Evolutionary conservation across 2,329 filamentous ascomycete species (phyloP), one percentile per base, ranked within the genome.

Genomic region (Raffaelea albimanens): DNA sequence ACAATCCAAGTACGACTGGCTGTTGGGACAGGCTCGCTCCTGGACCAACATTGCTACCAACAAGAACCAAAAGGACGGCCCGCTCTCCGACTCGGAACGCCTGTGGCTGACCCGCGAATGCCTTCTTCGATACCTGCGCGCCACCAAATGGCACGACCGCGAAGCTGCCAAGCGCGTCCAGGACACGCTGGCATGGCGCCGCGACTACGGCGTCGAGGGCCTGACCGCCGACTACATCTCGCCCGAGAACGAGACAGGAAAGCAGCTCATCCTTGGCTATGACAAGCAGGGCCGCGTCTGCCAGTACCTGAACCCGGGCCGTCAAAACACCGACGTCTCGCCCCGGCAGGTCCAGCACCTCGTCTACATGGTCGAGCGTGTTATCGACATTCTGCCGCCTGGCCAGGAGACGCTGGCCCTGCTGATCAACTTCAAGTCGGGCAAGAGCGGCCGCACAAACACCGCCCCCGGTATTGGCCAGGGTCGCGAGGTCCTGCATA

Each of bases 21-120:
- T 97, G 44, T 77, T 97, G 41, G 72, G 77, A 42, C 75, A 77
- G 46, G 87, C 82, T 40, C 82, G 77, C 54, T 68, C 70, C 57
- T 94, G 89, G 85, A 79, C 76, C 13, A 79, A 81, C 10, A 67
- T 95, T 22, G 78, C 77, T 38, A 59, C 69, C 21, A 4, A 44
- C 14, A 4, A 39, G 7, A 76, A 77, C 46, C 83, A 65, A 52
- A 73, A 74, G 52, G 74, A 63, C 9, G 78, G 78, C 2, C 80
- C 87, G 2, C 68, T 97, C 50, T 82, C 80, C 44, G 88, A 95
- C 50, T 69, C 72, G 44, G 93, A 98, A 67, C 84, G 80, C 59
- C 80, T 93, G 69, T 98, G 88, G 82, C 76, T 98, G 56, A 95
- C 90, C 13, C 80, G 82, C 55, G 93, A 98, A 63, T 97, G 91